Evolutionary conservation across 164 flowering plant species (phyloP).

Genomic region (Buxus sempervirens): DNA sequence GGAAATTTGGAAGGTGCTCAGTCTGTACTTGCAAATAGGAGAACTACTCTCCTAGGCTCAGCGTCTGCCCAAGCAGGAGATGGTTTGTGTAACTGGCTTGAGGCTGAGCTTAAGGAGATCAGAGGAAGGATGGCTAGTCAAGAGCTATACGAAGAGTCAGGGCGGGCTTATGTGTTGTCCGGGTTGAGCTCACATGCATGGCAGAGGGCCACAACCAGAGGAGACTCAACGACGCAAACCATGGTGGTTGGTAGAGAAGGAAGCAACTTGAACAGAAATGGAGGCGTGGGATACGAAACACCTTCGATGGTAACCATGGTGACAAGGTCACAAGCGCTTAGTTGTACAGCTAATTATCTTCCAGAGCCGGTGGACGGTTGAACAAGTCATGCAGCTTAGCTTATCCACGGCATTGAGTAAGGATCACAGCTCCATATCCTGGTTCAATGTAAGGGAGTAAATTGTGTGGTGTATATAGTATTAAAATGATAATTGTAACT

Average conservation of each 20-base stretch:
- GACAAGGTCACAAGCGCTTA: constrained; percentile 17
- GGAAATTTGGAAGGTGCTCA: constrained; percentile 28
- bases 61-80: constrained; percentile 32
- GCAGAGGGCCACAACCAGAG: constrained; percentile 36
- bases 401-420: background rate
- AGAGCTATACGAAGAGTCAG: constrained; percentile 23
- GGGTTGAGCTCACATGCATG: constrained; percentile 38
- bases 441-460: too few species aligned
- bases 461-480: constrained; percentile 1
- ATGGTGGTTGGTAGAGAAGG: background rate
- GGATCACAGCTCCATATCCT: background rate
- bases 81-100: constrained; percentile 24
- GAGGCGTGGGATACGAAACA: constrained; percentile 19
- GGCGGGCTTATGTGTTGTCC: constrained; percentile 32
- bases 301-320: constrained; percentile 26
- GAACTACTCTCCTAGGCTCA: constrained; percentile 16
- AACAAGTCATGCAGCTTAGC: constrained; percentile 14
- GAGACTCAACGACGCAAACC: constrained; percentile 8
- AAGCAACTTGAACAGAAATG: constrained; percentile 4
- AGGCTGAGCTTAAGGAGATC: constrained; percentile 29
- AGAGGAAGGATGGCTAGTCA: constrained; percentile 29
- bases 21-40: constrained; percentile 15
- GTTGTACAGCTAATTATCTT: background rate
- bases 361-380: background rate
- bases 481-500: background rate